Base-by-base conservation (phyloP, 495 filamentous ascomycete species). In the Trichocladium antarcticum region DNA sequence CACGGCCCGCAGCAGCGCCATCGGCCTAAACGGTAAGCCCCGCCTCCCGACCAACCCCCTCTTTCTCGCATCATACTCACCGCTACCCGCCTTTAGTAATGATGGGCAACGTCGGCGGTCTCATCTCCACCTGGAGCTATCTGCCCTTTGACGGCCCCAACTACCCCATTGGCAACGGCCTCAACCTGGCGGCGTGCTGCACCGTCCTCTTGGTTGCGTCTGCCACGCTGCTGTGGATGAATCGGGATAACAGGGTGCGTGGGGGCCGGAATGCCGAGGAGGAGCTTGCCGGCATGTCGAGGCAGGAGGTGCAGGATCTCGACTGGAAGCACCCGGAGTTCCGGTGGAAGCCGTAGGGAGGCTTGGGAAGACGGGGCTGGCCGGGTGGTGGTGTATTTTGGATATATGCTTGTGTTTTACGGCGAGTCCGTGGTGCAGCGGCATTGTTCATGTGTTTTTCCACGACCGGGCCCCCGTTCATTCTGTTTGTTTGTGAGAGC, bases 301-400 rank as follows among this genome's bases (percentile, higher is more conserved):
- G 69, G 60, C 51, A 65, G 51, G 64, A 83, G 66, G 65, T 85
- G 12, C 73, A 83, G 62, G 78, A 82, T 56, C 56, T 87, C 21
- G 84, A 87, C 56, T 88, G 82, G 81, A 73, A 70, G 50, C 81
- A 88, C 57, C 84, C 84, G 6, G 78, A 65, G n/a, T 86, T 83
- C 62, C 73, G 68, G 55, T 82, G 72, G 81, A 72, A 64, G 58
- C 74, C 71, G 51, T 82, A 60, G 24, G 24, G 24, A 8, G 24
- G 3, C 8, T 27, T 82, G 59, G 24, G 24, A 8, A 8, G 24
- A 4, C 8, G 3, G 24, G 24, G 24, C 8, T 27, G 24, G 24
- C 24, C 8, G 24, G 24, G 24, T 27, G n/a, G 22, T 6, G 36
- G 19, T 28, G 16, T 19, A 8, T 27, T 27, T 27, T n/a, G n/a